Percentiles rank a stretch among this genome's conserved stretches.
These are phyloP conservation scores for Globisporangium camurandrum DNA, from an alignment of 352 stramenopile genomes.

Conservation along the genomic window DNA sequence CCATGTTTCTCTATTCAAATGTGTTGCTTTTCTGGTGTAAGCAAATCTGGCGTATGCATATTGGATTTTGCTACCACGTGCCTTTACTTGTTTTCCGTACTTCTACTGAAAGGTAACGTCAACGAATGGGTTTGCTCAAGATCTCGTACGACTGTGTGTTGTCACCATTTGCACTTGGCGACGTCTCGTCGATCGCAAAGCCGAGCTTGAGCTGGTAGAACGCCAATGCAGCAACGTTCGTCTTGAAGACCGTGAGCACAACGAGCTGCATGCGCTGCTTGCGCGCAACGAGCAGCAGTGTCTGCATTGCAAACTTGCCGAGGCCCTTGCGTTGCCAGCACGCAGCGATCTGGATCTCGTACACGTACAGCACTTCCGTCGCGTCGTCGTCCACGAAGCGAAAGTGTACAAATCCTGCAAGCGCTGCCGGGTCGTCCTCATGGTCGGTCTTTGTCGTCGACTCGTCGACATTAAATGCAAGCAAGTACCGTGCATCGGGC, in stretches of 20 bases:
- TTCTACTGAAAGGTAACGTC: no score
- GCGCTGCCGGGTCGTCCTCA: constrained; percentile 8
- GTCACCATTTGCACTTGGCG: constrained; percentile 75
- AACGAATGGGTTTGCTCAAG: constrained; percentile 71
- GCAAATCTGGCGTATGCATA: no score
- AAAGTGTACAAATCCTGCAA: constrained; percentile 89
- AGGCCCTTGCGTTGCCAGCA: constrained; percentile 65
- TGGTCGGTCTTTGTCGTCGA: no score
- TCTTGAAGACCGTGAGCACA: constrained; percentile 93
- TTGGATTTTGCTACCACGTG: no score
- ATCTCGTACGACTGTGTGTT: constrained; percentile 78
- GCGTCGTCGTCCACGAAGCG: constrained; percentile 91
- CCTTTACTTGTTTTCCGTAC: no score
- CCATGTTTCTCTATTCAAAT: no score
- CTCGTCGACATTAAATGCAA: constrained; percentile 22
- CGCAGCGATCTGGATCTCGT: constrained; percentile 88
- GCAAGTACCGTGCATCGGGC: constrained; percentile 79
- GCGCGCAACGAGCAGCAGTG: constrained; percentile 77
- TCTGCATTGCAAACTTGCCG: constrained; percentile 88
- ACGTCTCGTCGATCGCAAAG: constrained; percentile 88
- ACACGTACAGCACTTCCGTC: constrained; percentile 88
- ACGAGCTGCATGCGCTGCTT: constrained; percentile 84
- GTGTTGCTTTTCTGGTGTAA: no score
- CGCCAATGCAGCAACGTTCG: constrained; percentile 71
- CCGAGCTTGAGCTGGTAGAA: constrained; percentile 88